phyloP scores from a whole-genome alignment of 257 asterid genomes.

The Jacaranda mimosifolia region DNA sequence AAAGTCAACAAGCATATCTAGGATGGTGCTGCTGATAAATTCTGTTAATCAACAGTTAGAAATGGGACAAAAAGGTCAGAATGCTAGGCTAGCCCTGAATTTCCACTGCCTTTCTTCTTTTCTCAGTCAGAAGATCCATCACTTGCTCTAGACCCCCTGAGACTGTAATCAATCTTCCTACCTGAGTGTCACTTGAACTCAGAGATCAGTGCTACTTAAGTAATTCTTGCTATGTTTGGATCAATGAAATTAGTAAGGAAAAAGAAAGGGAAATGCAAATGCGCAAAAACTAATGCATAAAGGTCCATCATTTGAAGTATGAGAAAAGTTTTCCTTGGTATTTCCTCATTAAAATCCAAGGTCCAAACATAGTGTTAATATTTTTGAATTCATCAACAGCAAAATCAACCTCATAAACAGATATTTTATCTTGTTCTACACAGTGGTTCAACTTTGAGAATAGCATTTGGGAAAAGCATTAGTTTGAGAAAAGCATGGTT shows the following conservation, averaged over 20 bases:
- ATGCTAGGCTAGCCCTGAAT: background rate
- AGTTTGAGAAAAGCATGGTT: no score
- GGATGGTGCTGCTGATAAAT: constrained; percentile 12
- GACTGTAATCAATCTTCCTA: background rate
- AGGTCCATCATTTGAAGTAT: no score
- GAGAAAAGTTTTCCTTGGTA: no score
- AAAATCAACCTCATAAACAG: background rate
- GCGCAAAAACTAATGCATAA: no score
- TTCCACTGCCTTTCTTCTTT: background rate
- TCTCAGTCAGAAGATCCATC: background rate
- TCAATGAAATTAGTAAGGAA: background rate
- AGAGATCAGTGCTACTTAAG: background rate
- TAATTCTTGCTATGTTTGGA: background rate
- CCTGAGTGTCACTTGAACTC: background rate
- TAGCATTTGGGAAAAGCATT: background rate
- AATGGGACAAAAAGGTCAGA: background rate
- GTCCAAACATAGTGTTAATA: no score
- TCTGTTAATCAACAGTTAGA: constrained; percentile 1
- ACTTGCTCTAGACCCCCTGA: background rate
- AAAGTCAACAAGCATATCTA: background rate
- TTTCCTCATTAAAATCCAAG: no score
- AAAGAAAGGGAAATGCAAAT: no score
- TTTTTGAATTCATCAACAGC: no score
- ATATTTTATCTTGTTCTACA: background rate
- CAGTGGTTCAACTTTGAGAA: background rate